Base-by-base conservation (phyloP, 2,329 filamentous ascomycete species). In the Neofusicoccum laricinum region DNA sequence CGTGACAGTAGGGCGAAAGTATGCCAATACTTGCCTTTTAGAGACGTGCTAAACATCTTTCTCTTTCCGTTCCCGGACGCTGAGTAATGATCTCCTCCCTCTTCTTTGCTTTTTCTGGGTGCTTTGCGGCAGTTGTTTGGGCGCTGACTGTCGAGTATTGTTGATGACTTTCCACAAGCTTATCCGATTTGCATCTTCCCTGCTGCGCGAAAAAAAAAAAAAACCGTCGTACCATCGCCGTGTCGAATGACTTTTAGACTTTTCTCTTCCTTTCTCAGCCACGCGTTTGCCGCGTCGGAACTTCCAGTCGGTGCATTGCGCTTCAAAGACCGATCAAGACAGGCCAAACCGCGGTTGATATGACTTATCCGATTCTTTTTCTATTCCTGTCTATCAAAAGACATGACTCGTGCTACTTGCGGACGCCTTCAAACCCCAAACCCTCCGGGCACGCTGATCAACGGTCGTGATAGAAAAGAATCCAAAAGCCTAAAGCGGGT, bases 381-480 rank as follows among this genome's bases (percentile, higher is more conserved):
- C 55, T 59, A 46, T 59, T 46, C 55, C 40, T 59, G 55, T 59
- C 53, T 58, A 58, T 43, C 19, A 45, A 58, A 21, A 59, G 55
- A 41, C 15, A 14, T 59, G 41, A 34, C 5, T 59, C 40, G 41
- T 59, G 41, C 25, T 59, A 59, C 40, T 10, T 36, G 19, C 43
- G 8, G 15, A 21, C 43, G 17, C 38, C 34, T 58, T 14, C 12
- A n/a, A 10, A 10, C 14, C 21, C 21, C 53, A 12, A 59, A 46
- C 14, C 25, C 17, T 36, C n/a, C 14, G 30, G 11, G 25, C 15
- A 30, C 41, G 32, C 17, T 46, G 36, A 57, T 57, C 21, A 32
- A 43, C 2, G 14, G 40, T n/a, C 38, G 53, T 57, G 21, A 43
- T 57, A n/a, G 17, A 30, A 59, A 38, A 34, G 15, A 38, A 46